Evolutionary conservation across 2,329 filamentous ascomycete genomes (phyloP).

Genomic region (Taxawa tesnikishii): DNA sequence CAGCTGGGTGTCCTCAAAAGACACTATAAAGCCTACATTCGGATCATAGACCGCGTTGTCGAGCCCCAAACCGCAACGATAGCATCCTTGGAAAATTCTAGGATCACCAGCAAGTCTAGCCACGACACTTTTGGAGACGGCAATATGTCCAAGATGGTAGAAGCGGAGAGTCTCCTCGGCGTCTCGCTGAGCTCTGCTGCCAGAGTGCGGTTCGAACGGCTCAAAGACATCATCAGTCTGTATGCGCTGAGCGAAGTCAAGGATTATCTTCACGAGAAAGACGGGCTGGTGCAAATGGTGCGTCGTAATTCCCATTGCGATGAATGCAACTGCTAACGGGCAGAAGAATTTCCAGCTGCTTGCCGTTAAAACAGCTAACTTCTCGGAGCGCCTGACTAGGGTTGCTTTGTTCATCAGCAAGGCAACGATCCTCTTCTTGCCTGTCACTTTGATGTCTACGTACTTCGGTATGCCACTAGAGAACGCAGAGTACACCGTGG

Average conservation of each 20-base stretch:
- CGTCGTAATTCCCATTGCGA: constrained; percentile 12
- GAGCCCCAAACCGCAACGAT: constrained; percentile 30
- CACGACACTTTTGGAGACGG: constrained; percentile 5
- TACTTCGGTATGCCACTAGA: constrained; percentile 60
- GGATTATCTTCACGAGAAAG: constrained; percentile 57
- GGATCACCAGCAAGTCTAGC: constrained; percentile 17
- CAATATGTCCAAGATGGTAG: not conserved
- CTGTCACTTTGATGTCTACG: constrained; percentile 60
- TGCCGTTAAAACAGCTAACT: constrained; percentile 60
- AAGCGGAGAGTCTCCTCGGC: constrained; percentile 26
- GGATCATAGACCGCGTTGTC: constrained; percentile 47
- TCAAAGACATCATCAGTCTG: constrained; percentile 46
- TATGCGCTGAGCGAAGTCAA: constrained; percentile 51
- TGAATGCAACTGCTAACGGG: constrained; percentile 8
- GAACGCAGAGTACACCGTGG: constrained; percentile 47
- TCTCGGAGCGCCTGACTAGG: constrained; percentile 58
- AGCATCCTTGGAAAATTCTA: constrained; percentile 31
- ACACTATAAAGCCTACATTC: constrained; percentile 48
- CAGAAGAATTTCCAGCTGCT: constrained; percentile 64
- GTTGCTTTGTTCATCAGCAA: constrained; percentile 63
- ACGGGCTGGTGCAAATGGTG: constrained; percentile 56
- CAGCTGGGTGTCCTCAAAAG: constrained; percentile 49
- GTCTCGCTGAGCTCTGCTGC: constrained; percentile 37
- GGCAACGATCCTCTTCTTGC: constrained; percentile 62
- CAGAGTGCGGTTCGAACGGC: constrained; percentile 44